These are phyloP conservation scores for Talaromyces ruber DNA, from an alignment of 495 filamentous ascomycete species.

Conservation along the genomic window DNA sequence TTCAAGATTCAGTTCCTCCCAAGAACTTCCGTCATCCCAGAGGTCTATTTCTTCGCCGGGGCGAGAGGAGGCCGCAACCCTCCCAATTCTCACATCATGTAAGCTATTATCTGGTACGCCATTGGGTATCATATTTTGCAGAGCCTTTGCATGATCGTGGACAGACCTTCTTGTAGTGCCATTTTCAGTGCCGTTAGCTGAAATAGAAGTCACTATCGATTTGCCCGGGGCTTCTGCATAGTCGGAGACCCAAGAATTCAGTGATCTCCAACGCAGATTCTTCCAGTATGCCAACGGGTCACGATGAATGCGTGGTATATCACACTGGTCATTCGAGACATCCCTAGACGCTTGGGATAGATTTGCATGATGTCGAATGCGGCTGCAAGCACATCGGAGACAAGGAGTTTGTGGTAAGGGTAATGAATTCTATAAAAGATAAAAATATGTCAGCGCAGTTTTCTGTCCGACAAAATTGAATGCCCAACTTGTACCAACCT, in stretches of 20 bases:
- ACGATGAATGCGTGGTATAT: not conserved
- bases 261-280: not conserved
- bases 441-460: not conserved
- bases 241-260: not conserved
- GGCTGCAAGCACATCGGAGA: not conserved
- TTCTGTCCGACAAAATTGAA: not conserved
- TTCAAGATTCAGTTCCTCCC: not conserved
- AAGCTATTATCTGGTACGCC: not conserved
- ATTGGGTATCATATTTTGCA: not conserved
- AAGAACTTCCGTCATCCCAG: not conserved
- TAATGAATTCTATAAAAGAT: not conserved
- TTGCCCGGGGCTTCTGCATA: not conserved
- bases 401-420: not conserved
- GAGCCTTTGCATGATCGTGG: not conserved
- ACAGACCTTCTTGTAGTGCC: not conserved
- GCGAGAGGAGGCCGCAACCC: not conserved
- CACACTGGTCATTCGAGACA: not conserved
- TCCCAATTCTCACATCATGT: not conserved
- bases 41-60: not conserved
- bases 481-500: not conserved
- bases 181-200: not conserved
- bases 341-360: not conserved
- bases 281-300: not conserved
- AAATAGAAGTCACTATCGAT: not conserved
- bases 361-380: not conserved